A percentile compares a stretch with the other conserved stretches of the same genome.
phyloP scores from a whole-genome alignment of 116 monocot genomes.

The Trichopus zeylanicus region DNA sequence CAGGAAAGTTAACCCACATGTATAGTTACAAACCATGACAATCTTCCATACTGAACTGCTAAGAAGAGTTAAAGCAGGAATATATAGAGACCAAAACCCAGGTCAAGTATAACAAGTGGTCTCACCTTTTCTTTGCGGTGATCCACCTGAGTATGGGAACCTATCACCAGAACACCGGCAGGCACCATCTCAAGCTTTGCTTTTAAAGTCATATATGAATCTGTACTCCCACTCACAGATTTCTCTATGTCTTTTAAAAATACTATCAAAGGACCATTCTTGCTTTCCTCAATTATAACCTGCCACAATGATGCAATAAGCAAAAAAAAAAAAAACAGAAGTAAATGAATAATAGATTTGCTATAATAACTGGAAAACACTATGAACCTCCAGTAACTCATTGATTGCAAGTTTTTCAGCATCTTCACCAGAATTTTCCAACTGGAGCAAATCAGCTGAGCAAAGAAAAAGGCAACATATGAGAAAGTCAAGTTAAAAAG shows the following conservation, averaged over 20 bases:
- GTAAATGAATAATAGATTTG: background rate
- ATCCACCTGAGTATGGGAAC: conserved; percentile 11
- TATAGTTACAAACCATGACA: conserved; percentile 66
- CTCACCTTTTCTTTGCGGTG: conserved; percentile 12
- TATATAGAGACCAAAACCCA: background rate
- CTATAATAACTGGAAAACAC: background rate
- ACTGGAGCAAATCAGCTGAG: conserved; percentile 73
- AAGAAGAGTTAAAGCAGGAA: background rate
- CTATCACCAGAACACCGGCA: conserved; percentile 29
- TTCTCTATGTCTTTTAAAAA: conserved; percentile 46
- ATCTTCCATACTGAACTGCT: conserved; percentile 88
- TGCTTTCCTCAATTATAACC: conserved; percentile 51
- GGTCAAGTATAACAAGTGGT: too few relatives aligned
- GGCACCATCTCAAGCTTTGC: conserved; percentile 35
- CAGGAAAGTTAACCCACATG: conserved; percentile 36
- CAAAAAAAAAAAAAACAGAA: background rate
- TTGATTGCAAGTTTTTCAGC: conserved; percentile 61
- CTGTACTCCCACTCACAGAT: conserved; percentile 24
- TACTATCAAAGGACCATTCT: conserved; percentile 35
- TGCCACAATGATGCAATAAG: conserved; percentile 9
- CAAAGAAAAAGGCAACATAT: background rate
- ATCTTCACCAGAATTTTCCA: conserved; percentile 64
- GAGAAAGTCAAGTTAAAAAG: background rate
- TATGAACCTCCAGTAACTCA: conserved; percentile 65
- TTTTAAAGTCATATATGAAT: conserved; percentile 27